A percentile compares a stretch with the other conserved stretches of the same genome.
Conservation (phyloP, 495 filamentous ascomycete species). For the Trichoderma erinaceum region DNA sequence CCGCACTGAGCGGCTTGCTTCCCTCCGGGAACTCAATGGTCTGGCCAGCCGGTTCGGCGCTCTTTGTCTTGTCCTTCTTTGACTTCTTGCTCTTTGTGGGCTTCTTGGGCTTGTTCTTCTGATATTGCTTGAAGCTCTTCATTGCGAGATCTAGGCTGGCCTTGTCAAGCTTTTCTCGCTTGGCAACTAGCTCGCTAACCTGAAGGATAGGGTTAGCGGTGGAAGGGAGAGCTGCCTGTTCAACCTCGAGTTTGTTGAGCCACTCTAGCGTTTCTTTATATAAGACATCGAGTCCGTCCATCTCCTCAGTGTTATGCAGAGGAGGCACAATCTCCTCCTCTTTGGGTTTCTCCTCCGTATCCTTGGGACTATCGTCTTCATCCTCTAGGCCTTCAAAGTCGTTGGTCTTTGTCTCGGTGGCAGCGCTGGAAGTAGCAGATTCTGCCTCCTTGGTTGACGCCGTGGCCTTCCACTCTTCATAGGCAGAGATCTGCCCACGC, state of each 20-base stretch:
- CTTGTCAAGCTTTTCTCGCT: constrained; percentile 56
- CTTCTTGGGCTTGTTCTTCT: constrained; percentile 47
- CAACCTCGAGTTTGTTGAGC: constrained; percentile 59
- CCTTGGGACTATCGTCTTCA: constrained; percentile 36
- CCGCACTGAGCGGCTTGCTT: constrained; percentile 34
- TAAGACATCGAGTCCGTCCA: constrained; percentile 46
- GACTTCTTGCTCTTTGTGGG: constrained; percentile 41
- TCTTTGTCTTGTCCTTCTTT: constrained; percentile 32
- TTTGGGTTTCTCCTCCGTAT: constrained; percentile 32
- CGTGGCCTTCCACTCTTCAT: constrained; percentile 40
- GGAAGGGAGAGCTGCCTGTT: constrained; percentile 59
- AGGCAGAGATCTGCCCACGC: constrained; percentile 40
- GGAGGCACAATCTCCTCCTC: constrained; percentile 44
- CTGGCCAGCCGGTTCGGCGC: constrained; percentile 30
- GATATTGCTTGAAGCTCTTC: constrained; percentile 60
- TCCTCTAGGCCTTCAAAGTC: constrained; percentile 63
- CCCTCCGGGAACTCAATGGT: constrained; percentile 36
- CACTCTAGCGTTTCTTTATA: constrained; percentile 49
- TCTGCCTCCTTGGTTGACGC: constrained; percentile 35
- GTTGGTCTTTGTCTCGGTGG: constrained; percentile 36
- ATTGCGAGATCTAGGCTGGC: constrained; percentile 63
- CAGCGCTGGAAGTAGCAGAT: constrained; percentile 33
- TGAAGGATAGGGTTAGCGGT: constrained; percentile 67
- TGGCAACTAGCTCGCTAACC: constrained; percentile 56
- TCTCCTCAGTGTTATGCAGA: constrained; percentile 56